phyloP scores from a whole-genome alignment of 768 basidiomycete genomes.

The Boletus vinaceobasis region DNA sequence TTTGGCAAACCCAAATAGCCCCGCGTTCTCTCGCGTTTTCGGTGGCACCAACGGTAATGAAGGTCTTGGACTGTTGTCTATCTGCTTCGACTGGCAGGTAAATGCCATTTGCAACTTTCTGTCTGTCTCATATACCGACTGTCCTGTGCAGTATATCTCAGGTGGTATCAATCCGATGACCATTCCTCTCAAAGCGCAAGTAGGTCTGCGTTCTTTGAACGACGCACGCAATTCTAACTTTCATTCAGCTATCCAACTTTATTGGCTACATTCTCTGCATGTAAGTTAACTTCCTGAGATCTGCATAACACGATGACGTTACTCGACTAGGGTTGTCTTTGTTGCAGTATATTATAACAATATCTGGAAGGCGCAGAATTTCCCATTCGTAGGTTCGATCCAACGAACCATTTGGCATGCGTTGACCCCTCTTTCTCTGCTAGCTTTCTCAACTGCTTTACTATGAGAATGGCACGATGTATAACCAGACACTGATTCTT shows the following conservation, averaged over 20 bases:
- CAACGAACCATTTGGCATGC: not conserved
- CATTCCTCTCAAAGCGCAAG: constrained; percentile 54
- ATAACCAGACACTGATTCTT: constrained; percentile 53
- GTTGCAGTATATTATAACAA: constrained; percentile 44
- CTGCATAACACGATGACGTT: not conserved
- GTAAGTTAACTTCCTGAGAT: constrained; percentile 27
- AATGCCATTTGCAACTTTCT: constrained; percentile 20
- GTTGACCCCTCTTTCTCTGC: constrained; percentile 2
- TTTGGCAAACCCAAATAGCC: constrained; percentile 42
- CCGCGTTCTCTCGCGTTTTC: constrained; percentile 44
- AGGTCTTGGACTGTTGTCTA: constrained; percentile 56
- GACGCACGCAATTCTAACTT: not conserved
- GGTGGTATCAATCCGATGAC: constrained; percentile 44
- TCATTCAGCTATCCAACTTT: constrained; percentile 39
- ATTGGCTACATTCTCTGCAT: constrained; percentile 55
- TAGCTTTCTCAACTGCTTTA: constrained; percentile 48
- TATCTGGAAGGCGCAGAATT: constrained; percentile 54
- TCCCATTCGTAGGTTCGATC: constrained; percentile 52
- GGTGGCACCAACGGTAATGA: constrained; percentile 68
- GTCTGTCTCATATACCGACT: not conserved
- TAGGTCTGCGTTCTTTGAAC: constrained; percentile 1
- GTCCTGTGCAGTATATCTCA: constrained; percentile 21
- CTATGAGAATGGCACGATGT: constrained; percentile 50
- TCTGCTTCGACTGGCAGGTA: constrained; percentile 57
- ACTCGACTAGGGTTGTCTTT: constrained; percentile 34